Conservation (phyloP, 176 grass and related monocot genomes). For the Cenchrus americanus region DNA sequence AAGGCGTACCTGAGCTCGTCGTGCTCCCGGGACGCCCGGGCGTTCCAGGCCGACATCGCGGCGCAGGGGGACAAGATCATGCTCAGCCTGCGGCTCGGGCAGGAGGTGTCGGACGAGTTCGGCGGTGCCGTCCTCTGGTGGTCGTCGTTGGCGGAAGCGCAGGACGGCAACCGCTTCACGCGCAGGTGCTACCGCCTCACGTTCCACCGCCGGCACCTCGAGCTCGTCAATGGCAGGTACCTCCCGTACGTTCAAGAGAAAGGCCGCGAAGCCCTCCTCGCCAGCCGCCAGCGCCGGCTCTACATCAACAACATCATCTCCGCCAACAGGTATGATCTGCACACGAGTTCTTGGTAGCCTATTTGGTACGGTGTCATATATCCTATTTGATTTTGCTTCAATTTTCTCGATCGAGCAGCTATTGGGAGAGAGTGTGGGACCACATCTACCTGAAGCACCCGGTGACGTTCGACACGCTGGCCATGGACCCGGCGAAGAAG, state of each 20-base stretch:
- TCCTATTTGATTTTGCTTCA: no score
- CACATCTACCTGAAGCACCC: slow-evolving; percentile 37
- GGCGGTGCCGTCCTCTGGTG: slow-evolving; percentile 22
- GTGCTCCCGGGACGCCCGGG: neutral
- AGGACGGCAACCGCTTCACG: neutral
- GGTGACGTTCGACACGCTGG: slow-evolving; percentile 42
- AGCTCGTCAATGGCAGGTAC: slow-evolving; percentile 39
- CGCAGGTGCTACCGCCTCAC: neutral
- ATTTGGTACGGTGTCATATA: no score
- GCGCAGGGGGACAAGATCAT: neutral
- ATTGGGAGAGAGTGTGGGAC: neutral
- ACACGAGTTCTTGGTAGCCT: no score
- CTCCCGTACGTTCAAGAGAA: slow-evolving; percentile 2
- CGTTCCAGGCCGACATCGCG: neutral
- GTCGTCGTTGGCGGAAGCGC: neutral
- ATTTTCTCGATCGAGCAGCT: no score
- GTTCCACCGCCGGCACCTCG: slow-evolving; percentile 36
- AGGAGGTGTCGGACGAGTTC: slow-evolving; percentile 46
- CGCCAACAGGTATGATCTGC: no score
- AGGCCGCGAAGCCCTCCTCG: slow-evolving; percentile 5
- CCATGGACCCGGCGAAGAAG: slow-evolving; percentile 44
- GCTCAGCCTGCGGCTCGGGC: slow-evolving; percentile 2
- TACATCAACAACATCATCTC: slow-evolving; percentile 32
- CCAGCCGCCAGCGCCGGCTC: slow-evolving; percentile 34
- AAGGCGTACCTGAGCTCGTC: slow-evolving; percentile 30